phyloP scores from a whole-genome alignment of 1,139 yeast genomes.

The Scheffersomyces segobiensis region DNA sequence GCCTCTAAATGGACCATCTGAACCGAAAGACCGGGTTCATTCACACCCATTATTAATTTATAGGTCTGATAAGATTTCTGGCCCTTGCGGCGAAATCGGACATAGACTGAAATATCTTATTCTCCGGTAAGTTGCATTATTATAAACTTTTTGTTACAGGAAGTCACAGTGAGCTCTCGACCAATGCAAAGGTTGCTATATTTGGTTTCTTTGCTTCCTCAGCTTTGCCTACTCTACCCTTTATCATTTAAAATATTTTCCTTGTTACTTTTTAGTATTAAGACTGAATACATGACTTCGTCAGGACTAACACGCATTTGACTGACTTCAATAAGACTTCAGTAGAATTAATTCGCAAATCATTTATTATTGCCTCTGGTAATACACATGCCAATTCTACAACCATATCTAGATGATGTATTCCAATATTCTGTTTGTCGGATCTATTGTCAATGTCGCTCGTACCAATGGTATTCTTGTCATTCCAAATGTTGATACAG shows the following conservation, averaged over 20 bases:
- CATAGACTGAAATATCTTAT: not conserved
- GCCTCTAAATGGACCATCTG: not conserved
- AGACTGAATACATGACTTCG: not conserved
- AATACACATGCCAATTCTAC: not conserved
- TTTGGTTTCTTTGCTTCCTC: not conserved
- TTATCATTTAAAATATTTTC: too few species aligned
- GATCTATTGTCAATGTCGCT: not conserved
- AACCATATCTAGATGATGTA: not conserved
- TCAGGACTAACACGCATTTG: not conserved
- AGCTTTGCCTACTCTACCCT: not conserved
- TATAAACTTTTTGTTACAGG: not conserved
- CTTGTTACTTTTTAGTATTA: too few species aligned
- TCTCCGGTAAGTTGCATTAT: not conserved
- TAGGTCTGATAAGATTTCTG: not conserved
- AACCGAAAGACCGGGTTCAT: not conserved
- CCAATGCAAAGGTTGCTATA: not conserved
- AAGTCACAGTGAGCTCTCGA: not conserved
- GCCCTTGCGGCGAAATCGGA: not conserved
- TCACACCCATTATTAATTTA: not conserved
- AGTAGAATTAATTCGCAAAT: not conserved
- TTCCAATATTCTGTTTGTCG: not conserved
- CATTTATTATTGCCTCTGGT: not conserved
- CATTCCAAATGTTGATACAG: not conserved
- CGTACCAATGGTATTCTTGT: not conserved
- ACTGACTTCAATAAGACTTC: not conserved